phyloP scores from a whole-genome alignment of 2,329 filamentous ascomycete species.

The Apiospora hydei region DNA sequence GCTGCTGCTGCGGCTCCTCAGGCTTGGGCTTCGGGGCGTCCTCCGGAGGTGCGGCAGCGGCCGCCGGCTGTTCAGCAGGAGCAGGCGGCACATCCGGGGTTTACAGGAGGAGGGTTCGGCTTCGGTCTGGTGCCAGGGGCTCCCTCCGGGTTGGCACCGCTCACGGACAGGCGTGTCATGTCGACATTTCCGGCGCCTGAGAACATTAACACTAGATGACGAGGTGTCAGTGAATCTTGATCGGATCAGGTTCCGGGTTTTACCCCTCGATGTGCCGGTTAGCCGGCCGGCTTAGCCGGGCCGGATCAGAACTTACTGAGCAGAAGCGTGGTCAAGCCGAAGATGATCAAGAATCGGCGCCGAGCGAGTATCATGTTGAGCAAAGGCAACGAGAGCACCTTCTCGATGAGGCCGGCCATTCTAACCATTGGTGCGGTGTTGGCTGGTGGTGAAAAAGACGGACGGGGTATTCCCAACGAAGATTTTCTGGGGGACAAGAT shows the following conservation, averaged over 20 bases:
- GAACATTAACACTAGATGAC: constrained; percentile 17
- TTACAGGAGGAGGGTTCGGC: neutral
- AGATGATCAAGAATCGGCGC: neutral
- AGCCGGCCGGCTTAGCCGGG: neutral
- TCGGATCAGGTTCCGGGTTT: neutral
- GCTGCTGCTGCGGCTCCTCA: neutral
- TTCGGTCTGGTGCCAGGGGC: constrained; percentile 17
- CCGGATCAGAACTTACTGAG: neutral
- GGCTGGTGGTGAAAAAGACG: neutral
- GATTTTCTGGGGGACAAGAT: neutral
- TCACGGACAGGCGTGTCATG: constrained; percentile 21
- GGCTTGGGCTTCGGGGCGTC: neutral
- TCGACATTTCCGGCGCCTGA: constrained; percentile 20
- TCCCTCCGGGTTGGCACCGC: constrained; percentile 16
- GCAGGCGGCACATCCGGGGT: neutral
- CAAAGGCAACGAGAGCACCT: constrained; percentile 8
- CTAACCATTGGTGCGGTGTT: neutral
- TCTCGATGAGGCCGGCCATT: neutral
- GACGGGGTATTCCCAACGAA: neutral
- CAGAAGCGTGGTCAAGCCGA: neutral
- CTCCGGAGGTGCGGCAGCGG: neutral
- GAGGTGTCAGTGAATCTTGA: neutral
- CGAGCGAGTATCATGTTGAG: neutral
- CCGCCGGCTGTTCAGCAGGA: neutral
- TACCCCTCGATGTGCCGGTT: neutral